These are phyloP conservation scores for Pulveroboletus sp. DNA, from an alignment of 768 basidiomycete species.

Conservation along the genomic window DNA sequence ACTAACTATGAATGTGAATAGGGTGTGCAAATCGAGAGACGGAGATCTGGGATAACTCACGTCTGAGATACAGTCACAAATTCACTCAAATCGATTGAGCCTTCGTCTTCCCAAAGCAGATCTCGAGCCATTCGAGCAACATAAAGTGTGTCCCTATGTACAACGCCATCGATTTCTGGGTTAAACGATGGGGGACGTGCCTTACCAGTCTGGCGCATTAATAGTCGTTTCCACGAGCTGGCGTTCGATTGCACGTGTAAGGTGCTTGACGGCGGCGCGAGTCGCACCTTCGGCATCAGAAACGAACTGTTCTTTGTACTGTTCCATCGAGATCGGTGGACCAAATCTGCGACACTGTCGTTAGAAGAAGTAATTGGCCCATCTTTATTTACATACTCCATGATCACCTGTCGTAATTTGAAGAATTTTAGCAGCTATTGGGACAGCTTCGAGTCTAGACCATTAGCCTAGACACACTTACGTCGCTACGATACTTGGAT, in stretches of 20 bases:
- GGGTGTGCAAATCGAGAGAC: conserved; percentile 14
- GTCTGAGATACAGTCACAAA: conserved; percentile 87
- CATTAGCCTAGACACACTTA: conserved; percentile 43
- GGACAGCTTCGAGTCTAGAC: background rate
- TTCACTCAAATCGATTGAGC: conserved; percentile 71
- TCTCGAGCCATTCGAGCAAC: conserved; percentile 90
- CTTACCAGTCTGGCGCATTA: conserved; percentile 92
- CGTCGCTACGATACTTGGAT: conserved; percentile 87
- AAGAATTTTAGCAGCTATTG: conserved; percentile 13
- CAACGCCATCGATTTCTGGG: conserved; percentile 17
- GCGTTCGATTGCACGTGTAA: conserved; percentile 71
- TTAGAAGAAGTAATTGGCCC: conserved; percentile 9
- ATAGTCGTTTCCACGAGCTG: conserved; percentile 74
- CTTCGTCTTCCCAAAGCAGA: conserved; percentile 85
- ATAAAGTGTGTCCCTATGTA: conserved; percentile 80
- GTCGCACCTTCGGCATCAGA: conserved; percentile 62
- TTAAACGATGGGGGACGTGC: conserved; percentile 16
- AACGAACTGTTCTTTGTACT: conserved; percentile 74
- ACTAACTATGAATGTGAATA: conserved; percentile 40
- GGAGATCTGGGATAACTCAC: conserved; percentile 47
- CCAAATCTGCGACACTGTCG: conserved; percentile 59
- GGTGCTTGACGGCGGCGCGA: conserved; percentile 78
- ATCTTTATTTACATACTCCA: conserved; percentile 50
- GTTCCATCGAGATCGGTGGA: conserved; percentile 69
- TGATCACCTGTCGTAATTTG: conserved; percentile 51